These are phyloP conservation scores for Chaetothyriales sp. DNA, from an alignment of 2,329 filamentous ascomycete genomes.

Conservation along the genomic window DNA sequence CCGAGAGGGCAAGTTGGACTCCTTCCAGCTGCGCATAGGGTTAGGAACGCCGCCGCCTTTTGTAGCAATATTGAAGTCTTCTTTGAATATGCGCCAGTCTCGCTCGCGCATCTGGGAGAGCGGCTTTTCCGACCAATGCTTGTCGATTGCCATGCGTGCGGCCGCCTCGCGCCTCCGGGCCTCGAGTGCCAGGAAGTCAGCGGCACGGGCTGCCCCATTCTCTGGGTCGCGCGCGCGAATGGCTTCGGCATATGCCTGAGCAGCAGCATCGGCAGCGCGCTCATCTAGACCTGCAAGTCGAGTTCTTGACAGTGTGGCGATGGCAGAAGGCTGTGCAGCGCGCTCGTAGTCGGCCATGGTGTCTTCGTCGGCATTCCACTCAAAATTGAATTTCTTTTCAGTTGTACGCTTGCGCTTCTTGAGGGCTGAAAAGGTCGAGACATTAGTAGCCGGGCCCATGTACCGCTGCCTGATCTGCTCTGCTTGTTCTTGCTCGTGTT, in stretches of 20 bases:
- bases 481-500: conserved; percentile 50
- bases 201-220: conserved; percentile 59
- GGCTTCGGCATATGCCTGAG: conserved; percentile 47
- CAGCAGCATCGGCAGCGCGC: conserved; percentile 36
- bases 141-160: conserved; percentile 59
- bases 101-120: conserved; percentile 88
- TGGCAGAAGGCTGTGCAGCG: conserved; percentile 22
- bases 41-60: conserved; percentile 87
- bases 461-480: conserved; percentile 66
- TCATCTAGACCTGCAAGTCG: conserved; percentile 51
- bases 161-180: conserved; percentile 58
- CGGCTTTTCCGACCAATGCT: conserved; percentile 90
- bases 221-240: conserved; percentile 62
- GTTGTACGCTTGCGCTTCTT: conserved; percentile 90
- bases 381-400: conserved; percentile 97
- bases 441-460: conserved; percentile 77
- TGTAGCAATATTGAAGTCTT: conserved; percentile 91
- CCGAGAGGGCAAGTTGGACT: conserved; percentile 62
- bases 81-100: conserved; percentile 99
- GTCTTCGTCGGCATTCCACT: conserved; percentile 91
- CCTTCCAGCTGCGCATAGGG: conserved; percentile 87
- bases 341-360: conserved; percentile 69
- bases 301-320: conserved; percentile 57
- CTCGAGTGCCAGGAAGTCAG: conserved; percentile 74
- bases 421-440: conserved; percentile 79